These are phyloP conservation scores for Rugonectria rugulosa DNA, from an alignment of 2,329 filamentous ascomycete genomes.

Conservation along the genomic window DNA sequence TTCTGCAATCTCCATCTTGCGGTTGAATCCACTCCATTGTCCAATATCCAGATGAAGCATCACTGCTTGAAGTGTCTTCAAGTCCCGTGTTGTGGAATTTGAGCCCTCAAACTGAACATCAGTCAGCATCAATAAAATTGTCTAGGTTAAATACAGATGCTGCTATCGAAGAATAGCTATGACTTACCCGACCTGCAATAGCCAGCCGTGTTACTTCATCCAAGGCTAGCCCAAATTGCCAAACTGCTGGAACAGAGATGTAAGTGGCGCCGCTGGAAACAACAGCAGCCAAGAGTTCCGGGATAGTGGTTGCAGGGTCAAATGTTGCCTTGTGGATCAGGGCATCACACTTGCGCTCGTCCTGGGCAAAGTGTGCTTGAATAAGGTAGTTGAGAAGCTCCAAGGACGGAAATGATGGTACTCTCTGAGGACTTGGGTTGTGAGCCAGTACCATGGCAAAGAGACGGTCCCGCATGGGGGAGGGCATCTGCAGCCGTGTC, in stretches of 20 bases:
- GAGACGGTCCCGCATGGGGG: constrained; percentile 31
- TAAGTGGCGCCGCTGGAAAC: constrained; percentile 32
- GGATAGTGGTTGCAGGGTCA: constrained; percentile 18
- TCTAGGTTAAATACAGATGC: no score
- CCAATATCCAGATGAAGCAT: constrained; percentile 35
- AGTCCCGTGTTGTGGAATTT: constrained; percentile 21
- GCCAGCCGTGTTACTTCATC: constrained; percentile 26
- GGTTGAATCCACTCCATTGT: constrained; percentile 34
- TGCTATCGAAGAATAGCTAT: not conserved
- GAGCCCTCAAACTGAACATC: constrained; percentile 24
- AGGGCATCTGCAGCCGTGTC: constrained; percentile 14
- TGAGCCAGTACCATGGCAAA: constrained; percentile 36
- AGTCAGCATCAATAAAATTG: no score
- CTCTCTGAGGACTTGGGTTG: constrained; percentile 27
- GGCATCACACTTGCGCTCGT: constrained; percentile 27
- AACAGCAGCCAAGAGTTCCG: constrained; percentile 31
- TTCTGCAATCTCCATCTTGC: constrained; percentile 32
- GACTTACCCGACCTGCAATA: constrained; percentile 28
- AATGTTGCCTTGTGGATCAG: constrained; percentile 34
- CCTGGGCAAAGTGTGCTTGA: constrained; percentile 28
- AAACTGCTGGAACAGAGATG: constrained; percentile 29
- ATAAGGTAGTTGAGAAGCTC: constrained; percentile 31
- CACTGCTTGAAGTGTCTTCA: constrained; percentile 33
- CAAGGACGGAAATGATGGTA: constrained; percentile 35
- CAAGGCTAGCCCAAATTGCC: constrained; percentile 36